Conservation (phyloP, 2,329 filamentous ascomycete species). For the Aspergillus eucalypticola region DNA sequence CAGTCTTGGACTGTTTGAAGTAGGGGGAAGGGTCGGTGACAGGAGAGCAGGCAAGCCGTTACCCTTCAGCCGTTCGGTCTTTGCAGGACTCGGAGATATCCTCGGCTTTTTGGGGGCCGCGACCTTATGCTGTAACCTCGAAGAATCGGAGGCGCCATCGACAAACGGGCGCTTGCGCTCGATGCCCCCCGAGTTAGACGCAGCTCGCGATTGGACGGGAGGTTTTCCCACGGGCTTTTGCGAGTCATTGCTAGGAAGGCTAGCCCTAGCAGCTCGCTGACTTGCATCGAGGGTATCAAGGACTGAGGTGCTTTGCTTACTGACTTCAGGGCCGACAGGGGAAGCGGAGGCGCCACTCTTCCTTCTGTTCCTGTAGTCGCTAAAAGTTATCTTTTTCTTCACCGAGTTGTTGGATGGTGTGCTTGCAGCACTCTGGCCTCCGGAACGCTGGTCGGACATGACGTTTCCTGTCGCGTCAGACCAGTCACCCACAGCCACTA, state of each 20-base stretch:
- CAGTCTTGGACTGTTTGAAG: slow-evolving; percentile 42
- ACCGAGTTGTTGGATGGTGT: slow-evolving; percentile 43
- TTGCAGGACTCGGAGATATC: slow-evolving; percentile 37
- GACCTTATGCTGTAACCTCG: slow-evolving; percentile 21
- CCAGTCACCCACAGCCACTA: slow-evolving; percentile 57
- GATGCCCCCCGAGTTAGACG: slow-evolving; percentile 18
- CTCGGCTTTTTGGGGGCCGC: slow-evolving; percentile 43
- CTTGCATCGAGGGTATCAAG: slow-evolving; percentile 20
- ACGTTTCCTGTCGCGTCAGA: slow-evolving; percentile 51
- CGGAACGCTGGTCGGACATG: slow-evolving; percentile 45
- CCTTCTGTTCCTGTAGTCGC: slow-evolving; percentile 61
- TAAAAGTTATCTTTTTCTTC: slow-evolving; percentile 64
- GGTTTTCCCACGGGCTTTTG: slow-evolving; percentile 15
- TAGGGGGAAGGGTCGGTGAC: slow-evolving; percentile 46
- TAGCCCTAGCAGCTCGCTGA: slow-evolving; percentile 24
- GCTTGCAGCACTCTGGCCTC: slow-evolving; percentile 39
- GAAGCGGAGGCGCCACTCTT: slow-evolving; percentile 35
- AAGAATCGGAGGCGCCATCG: slow-evolving; percentile 23
- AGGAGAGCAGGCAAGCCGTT: slow-evolving; percentile 39
- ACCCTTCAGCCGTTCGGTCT: slow-evolving; percentile 24
- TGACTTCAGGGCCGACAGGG: slow-evolving; percentile 26
- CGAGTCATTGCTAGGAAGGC: slow-evolving; percentile 17
- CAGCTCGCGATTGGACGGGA: slow-evolving; percentile 15
- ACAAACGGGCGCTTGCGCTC: slow-evolving; percentile 31
- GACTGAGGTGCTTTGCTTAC: slow-evolving; percentile 20